Conservation (phyloP, 2,329 filamentous ascomycete genomes). For the Penicillium sp. region DNA sequence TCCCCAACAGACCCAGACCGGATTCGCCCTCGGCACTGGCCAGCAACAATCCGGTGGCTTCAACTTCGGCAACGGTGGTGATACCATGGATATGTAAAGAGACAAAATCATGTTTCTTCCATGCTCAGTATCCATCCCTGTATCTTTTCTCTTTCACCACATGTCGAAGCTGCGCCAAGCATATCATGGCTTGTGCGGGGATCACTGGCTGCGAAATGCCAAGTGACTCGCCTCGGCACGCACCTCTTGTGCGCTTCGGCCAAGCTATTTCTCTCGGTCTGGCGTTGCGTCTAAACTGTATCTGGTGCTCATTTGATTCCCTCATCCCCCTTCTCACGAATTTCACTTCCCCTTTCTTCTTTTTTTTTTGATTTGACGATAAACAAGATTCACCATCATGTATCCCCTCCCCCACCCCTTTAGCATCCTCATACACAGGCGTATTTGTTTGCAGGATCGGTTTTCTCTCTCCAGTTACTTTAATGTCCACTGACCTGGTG, state of each 20-base stretch:
- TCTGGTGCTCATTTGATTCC: conserved; percentile 11
- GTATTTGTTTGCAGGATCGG: conserved; percentile 37
- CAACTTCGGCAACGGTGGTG: conserved; percentile 79
- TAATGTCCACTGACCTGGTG: conserved; percentile 22
- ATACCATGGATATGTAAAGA: conserved; percentile 72
- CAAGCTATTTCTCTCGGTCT: neutral
- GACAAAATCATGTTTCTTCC: neutral
- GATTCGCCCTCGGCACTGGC: conserved; percentile 66
- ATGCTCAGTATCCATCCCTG: neutral
- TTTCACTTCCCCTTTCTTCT: conserved; percentile 14
- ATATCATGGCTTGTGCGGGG: neutral
- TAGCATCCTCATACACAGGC: conserved; percentile 45
- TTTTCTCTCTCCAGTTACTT: conserved; percentile 25
- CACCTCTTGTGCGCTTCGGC: neutral
- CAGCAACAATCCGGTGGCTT: conserved; percentile 74
- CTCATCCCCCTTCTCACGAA: conserved; percentile 19
- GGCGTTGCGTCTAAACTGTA: conserved; percentile 1
- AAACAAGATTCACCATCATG: conserved; percentile 51
- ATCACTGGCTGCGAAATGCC: neutral
- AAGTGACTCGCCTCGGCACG: neutral
- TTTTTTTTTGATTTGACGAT: conserved; percentile 39
- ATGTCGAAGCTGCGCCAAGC: conserved; percentile 6
- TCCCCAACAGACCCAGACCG: conserved; percentile 69
- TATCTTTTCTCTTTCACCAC: neutral
- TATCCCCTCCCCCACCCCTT: conserved; percentile 36